Evolutionary conservation across 2,329 filamentous ascomycete genomes (phyloP), one percentile per base, ranked within the genome.

Genomic region (Cercospora janseana): DNA sequence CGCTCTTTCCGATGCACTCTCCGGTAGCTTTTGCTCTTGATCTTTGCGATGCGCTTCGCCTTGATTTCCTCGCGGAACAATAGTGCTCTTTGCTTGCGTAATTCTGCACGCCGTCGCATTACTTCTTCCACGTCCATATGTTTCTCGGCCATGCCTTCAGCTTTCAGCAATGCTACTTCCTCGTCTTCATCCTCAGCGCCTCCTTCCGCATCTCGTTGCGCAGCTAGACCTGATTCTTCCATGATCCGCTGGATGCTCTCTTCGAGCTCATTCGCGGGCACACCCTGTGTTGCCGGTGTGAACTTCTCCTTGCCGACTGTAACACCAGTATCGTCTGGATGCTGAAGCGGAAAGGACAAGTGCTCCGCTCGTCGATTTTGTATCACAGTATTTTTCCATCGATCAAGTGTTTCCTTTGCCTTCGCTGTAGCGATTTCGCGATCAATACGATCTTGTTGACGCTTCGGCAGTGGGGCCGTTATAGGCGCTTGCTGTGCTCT

Each of bases 341-440:
- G 85, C 2, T 85, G 79, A 0, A 97, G 77, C 4, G 93, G 93
- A 64, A 98, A 98, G 15, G 85, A 78, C 9, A 98, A 75, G 68
- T 95, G 89, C 57, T 97, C 93, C 1, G 92, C 91, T 60, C 89
- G 81, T 52, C 93, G 86, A 69, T 96, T 96, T 24, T 88, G 83
- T 72, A 96, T 95, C 63, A 98, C 90, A 0, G 93, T 97, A 54
- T 96, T 92, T 24, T 86, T 86, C 93, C 93, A 98, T 61, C 89
- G 83, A 56, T 88, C 83, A 20, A 98, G 76, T 0, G 90, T 92
- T 69, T 96, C 86, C 63, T 94, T 95, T 43, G 89, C 91, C 75
- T 95, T 91, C 27, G 90, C 83, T 61, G 91, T 94, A 2, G 93
- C 93, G 18, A 83, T 89, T 45, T 77, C 76, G 44, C 93, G 87